Percentiles rank a stretch among this genome's conserved stretches.
Conservation (phyloP, 495 filamentous ascomycete genomes). For the Podospora tetraspora region DNA sequence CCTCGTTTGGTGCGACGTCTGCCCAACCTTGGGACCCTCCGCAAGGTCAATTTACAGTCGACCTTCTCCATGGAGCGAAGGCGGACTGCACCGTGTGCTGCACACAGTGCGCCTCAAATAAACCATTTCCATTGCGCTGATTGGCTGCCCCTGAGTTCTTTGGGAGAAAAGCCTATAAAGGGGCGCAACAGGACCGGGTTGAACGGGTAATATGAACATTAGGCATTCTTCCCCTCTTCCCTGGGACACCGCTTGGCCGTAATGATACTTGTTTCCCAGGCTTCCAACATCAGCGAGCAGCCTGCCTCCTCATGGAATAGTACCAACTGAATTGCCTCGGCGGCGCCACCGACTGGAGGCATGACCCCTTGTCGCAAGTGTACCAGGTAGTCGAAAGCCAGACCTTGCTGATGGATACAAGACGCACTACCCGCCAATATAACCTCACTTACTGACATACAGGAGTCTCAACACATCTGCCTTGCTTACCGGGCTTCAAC, state of each 20-base stretch:
- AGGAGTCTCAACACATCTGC: background rate
- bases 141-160: background rate
- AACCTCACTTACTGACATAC: too few relatives aligned
- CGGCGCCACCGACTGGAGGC: background rate
- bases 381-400: background rate
- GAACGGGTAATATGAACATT: background rate
- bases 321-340: background rate
- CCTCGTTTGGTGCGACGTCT: background rate
- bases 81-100: background rate
- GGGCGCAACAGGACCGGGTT: background rate
- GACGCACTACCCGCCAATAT: too few relatives aligned
- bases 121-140: background rate
- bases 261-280: background rate
- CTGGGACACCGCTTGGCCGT: background rate
- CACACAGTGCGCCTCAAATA: background rate
- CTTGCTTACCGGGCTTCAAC: background rate
- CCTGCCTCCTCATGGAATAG: background rate
- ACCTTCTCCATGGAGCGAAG: background rate
- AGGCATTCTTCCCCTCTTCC: background rate
- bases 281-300: background rate
- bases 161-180: background rate
- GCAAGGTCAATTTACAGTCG: background rate
- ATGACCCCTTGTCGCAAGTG: background rate
- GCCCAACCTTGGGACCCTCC: background rate
- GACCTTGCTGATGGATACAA: too few relatives aligned